These are phyloP conservation scores for Phytopythium litorale DNA, from an alignment of 352 stramenopile species.

Conservation along the genomic window DNA sequence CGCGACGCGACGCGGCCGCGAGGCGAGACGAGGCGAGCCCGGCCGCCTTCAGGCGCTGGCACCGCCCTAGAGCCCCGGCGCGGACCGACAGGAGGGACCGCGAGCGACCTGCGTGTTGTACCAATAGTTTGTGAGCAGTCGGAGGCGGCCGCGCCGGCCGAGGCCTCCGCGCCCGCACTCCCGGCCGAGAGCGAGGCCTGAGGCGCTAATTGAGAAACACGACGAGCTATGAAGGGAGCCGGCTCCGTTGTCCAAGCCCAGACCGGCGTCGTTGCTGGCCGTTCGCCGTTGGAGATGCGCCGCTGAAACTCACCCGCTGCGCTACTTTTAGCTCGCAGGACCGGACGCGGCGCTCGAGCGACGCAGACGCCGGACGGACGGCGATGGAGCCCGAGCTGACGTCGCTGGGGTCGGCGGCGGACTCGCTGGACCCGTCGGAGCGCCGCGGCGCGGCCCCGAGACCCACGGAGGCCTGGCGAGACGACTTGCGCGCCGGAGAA, in stretches of 20 bases:
- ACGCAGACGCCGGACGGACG: background rate
- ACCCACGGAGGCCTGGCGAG: conserved; percentile 5
- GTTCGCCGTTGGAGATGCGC: too few relatives aligned
- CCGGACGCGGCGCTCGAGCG: too few relatives aligned
- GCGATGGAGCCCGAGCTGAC: conserved; percentile 6
- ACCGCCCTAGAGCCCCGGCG: background rate
- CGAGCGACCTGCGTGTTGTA: conserved; percentile 5
- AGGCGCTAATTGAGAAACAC: conserved; percentile 1
- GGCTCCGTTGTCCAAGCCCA: too few relatives aligned
- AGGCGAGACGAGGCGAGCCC: background rate
- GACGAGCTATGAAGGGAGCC: background rate
- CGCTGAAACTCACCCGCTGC: too few relatives aligned
- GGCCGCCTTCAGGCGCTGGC: background rate
- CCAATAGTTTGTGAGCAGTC: conserved; percentile 1
- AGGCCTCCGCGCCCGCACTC: background rate
- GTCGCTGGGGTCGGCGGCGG: background rate
- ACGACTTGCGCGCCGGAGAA: background rate
- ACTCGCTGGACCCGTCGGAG: background rate
- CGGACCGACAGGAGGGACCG: background rate
- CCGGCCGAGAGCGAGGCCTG: background rate
- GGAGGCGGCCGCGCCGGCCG: background rate
- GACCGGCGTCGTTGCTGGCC: too few relatives aligned
- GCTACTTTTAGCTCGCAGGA: too few relatives aligned
- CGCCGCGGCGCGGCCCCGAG: background rate
- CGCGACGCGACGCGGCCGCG: background rate